A percentile compares a stretch with the other conserved stretches of the same genome.
Evolutionary conservation across 2,329 filamentous ascomycete genomes (phyloP).

Genomic region (Helotiales sp.): DNA sequence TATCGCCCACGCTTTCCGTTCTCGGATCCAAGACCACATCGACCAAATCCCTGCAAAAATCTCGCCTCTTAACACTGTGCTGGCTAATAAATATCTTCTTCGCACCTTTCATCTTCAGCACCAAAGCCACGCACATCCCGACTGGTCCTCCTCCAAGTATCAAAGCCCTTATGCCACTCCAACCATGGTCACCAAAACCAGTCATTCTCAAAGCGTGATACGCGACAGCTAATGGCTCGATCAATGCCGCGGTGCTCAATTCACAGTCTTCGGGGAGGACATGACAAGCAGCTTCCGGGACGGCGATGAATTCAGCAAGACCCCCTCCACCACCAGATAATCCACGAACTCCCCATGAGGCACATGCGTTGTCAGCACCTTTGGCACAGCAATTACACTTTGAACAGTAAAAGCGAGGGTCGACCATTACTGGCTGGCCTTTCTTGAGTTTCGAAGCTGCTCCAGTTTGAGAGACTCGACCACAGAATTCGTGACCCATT

Average conservation of each 20-base stretch:
- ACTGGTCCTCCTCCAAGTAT: constrained; percentile 7
- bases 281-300: neutral
- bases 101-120: constrained; percentile 2
- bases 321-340: neutral
- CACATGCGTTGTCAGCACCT: neutral
- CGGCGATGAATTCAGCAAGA: neutral
- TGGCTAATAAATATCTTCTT: constrained; percentile 1
- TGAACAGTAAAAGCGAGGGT: neutral
- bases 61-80: neutral
- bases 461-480: neutral
- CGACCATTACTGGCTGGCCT: neutral
- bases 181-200: neutral
- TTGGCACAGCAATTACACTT: neutral
- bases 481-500: neutral
- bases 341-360: neutral
- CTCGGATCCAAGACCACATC: constrained; percentile 3
- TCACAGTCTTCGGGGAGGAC: neutral
- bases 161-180: neutral
- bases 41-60: neutral
- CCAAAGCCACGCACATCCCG: constrained; percentile 1
- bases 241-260: neutral
- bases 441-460: neutral
- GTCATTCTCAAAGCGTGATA: neutral
- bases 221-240: constrained; percentile 5
- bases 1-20: neutral